These are phyloP conservation scores for Trichosporon asahii DNA, from an alignment of 1,284 basidiomycete species.

Conservation along the genomic window DNA sequence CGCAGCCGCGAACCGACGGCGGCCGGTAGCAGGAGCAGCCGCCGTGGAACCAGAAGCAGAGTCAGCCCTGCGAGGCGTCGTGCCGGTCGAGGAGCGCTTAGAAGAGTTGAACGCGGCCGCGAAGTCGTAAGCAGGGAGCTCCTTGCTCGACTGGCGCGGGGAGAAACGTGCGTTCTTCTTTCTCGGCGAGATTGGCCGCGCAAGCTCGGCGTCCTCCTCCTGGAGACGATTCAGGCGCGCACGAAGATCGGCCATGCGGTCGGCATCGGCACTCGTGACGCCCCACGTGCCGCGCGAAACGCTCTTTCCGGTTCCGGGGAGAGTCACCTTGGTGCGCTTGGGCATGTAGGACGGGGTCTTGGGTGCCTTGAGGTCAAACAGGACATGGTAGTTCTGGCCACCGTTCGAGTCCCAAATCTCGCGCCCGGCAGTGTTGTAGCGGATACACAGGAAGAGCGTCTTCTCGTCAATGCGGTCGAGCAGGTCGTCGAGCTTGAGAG, in stretches of 20 bases:
- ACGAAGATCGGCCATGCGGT: conserved; percentile 52
- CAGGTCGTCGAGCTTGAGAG: conserved; percentile 56
- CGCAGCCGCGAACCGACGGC: conserved; percentile 30
- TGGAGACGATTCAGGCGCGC: conserved; percentile 53
- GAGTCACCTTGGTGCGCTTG: conserved; percentile 26
- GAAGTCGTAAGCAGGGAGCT: conserved; percentile 55
- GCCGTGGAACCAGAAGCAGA: not conserved
- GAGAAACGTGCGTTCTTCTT: conserved; percentile 16
- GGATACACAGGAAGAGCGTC: conserved; percentile 74
- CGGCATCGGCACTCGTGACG: conserved; percentile 45
- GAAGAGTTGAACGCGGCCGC: conserved; percentile 53
- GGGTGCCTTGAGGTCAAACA: conserved; percentile 39
- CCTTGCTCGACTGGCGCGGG: conserved; percentile 18
- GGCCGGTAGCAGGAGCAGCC: not conserved
- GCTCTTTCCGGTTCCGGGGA: conserved; percentile 42
- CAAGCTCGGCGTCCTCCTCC: conserved; percentile 45
- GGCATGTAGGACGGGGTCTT: conserved; percentile 21
- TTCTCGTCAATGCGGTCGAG: conserved; percentile 72
- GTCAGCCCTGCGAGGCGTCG: not conserved
- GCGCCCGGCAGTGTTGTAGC: conserved; percentile 68
- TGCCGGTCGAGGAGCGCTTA: conserved; percentile 29
- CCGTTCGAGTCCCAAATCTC: conserved; percentile 89
- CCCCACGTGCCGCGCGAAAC: conserved; percentile 47
- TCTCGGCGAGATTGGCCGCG: conserved; percentile 16
- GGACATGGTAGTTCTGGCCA: conserved; percentile 72